phyloP scores from a whole-genome alignment of 2,329 filamentous ascomycete species.

The Pestalotiopsis sp. region DNA sequence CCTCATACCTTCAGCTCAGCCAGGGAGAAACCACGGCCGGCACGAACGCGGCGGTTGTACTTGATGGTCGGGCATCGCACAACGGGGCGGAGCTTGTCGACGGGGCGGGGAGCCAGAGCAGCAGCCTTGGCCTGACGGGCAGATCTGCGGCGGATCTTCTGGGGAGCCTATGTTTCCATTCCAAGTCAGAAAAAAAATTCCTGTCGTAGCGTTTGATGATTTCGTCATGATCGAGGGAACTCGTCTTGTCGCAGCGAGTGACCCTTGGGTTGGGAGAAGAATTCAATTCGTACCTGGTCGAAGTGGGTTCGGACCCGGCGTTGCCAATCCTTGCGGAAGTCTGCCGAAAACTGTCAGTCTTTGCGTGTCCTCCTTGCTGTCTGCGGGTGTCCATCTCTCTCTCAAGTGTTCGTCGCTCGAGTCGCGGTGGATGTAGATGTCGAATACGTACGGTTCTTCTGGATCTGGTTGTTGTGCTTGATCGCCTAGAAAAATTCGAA shows the following conservation, averaged over 20 bases:
- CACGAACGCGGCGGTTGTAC: slow-evolving; percentile 98
- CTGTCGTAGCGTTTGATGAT: not conserved
- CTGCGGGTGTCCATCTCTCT: slow-evolving; percentile 24
- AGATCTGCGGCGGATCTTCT: slow-evolving; percentile 90
- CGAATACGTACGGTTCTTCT: slow-evolving; percentile 79
- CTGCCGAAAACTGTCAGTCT: slow-evolving; percentile 53
- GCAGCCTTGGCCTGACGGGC: slow-evolving; percentile 94
- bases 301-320: slow-evolving; percentile 98
- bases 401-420: slow-evolving; percentile 16
- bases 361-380: slow-evolving; percentile 16
- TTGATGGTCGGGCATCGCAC: slow-evolving; percentile 98
- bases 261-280: not conserved
- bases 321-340: slow-evolving; percentile 99
- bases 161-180: slow-evolving; percentile 72
- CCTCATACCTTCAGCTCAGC: slow-evolving; percentile 92
- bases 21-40: slow-evolving; percentile 96
- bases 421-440: not conserved
- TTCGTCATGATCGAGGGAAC: not conserved
- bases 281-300: slow-evolving; percentile 75
- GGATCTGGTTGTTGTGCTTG: slow-evolving; percentile 99
- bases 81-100: slow-evolving; percentile 94
- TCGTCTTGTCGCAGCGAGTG: not conserved
- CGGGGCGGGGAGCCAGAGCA: slow-evolving; percentile 90
- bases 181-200: slow-evolving; percentile 33
- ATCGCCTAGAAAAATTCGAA: slow-evolving; percentile 69